These are phyloP conservation scores for Ensete glaucum DNA, from an alignment of 176 grass and related monocot species.

Conservation along the genomic window DNA sequence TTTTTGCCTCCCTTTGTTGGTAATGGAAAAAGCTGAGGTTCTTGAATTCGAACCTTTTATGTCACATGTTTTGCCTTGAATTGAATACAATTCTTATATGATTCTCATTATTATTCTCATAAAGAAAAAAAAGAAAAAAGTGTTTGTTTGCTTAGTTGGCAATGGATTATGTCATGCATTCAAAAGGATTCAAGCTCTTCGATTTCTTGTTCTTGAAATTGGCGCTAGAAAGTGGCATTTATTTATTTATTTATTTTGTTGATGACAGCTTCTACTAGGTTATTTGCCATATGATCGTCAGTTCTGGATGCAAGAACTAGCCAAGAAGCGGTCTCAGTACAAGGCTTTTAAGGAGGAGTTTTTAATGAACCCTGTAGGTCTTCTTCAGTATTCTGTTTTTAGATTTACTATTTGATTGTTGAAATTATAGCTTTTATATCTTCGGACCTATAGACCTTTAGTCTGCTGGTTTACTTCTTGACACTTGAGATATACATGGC, in stretches of 20 bases:
- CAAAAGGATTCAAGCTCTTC: background rate
- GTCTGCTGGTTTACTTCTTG: background rate
- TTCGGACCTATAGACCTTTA: background rate
- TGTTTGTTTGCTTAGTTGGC: background rate
- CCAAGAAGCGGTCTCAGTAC: conserved; percentile 58
- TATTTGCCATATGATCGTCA: conserved; percentile 65
- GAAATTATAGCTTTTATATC: too few species aligned
- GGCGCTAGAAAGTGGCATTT: conserved; percentile 12
- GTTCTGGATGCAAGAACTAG: conserved; percentile 55
- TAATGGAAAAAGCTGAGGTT: background rate
- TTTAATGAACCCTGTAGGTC: conserved; percentile 60
- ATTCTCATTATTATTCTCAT: too few species aligned
- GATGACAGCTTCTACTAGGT: conserved; percentile 59
- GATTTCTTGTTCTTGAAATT: background rate
- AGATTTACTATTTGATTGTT: too few species aligned
- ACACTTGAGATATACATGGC: background rate
- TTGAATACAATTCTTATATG: too few species aligned
- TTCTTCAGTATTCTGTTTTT: conserved; percentile 1
- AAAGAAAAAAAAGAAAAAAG: background rate
- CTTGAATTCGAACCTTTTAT: too few species aligned
- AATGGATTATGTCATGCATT: background rate
- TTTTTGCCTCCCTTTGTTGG: background rate
- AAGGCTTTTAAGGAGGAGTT: conserved; percentile 69
- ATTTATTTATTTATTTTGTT: conserved; percentile 16
- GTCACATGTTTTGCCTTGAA: too few species aligned